Conservation (phyloP, 352 stramenopile genomes). For the Globisporangium nagaii region DNA sequence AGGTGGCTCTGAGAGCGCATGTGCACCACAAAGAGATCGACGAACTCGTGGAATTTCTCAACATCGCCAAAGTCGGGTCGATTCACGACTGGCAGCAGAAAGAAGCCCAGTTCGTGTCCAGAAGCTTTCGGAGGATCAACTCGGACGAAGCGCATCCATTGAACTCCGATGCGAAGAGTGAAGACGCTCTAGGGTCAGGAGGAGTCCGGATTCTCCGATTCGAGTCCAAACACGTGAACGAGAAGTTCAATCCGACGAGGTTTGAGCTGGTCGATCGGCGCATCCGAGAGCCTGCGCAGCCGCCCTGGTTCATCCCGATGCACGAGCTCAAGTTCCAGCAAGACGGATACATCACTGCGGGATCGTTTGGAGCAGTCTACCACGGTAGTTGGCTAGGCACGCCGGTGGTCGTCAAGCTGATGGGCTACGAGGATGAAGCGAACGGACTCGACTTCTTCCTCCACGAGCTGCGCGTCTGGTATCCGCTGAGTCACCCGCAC, state of each 20-base stretch:
- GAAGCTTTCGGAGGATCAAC: not conserved
- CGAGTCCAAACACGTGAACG: constrained; percentile 4
- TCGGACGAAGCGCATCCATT: not conserved
- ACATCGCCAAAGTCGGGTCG: not conserved
- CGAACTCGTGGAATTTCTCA: constrained; percentile 3
- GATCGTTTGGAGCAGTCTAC: constrained; percentile 17
- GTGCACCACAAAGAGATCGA: constrained; percentile 10
- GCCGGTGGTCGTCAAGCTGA: constrained; percentile 7
- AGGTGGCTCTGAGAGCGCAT: constrained; percentile 1
- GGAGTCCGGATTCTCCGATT: constrained; percentile 4
- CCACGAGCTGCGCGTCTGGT: constrained; percentile 16
- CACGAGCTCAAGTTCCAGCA: constrained; percentile 11
- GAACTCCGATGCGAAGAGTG: not conserved
- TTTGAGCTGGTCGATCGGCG: constrained; percentile 4
- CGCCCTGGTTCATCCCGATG: constrained; percentile 12
- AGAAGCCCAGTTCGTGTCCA: not conserved
- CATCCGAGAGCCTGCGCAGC: constrained; percentile 2
- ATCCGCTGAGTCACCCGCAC: constrained; percentile 16
- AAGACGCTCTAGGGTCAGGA: not conserved
- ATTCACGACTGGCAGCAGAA: constrained; percentile 7
- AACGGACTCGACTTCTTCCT: constrained; percentile 6
- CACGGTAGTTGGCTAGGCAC: constrained; percentile 14
- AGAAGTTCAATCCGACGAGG: constrained; percentile 7
- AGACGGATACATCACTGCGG: constrained; percentile 7
- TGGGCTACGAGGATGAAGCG: constrained; percentile 10